These are phyloP conservation scores for Colletotrichum endophyticum DNA, from an alignment of 2,329 filamentous ascomycete genomes.

Conservation along the genomic window DNA sequence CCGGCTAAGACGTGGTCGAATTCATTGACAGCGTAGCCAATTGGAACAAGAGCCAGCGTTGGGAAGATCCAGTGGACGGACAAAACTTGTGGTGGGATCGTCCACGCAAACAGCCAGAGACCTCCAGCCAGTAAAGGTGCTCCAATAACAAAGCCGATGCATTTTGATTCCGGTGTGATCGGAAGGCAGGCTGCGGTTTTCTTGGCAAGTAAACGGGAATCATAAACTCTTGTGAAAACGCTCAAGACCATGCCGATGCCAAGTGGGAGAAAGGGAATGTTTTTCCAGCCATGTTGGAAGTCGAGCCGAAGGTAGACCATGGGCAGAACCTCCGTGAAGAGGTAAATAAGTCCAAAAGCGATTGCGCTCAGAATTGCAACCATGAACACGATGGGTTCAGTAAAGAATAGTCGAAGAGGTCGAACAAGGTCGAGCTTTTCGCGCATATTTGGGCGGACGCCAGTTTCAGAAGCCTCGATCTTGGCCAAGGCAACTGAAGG, in stretches of 20 bases:
- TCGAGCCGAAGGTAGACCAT: neutral
- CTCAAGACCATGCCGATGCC: neutral
- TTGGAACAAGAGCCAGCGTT: slow-evolving; percentile 41
- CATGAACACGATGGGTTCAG: slow-evolving; percentile 4
- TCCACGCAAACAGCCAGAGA: slow-evolving; percentile 51
- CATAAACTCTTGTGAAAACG: neutral
- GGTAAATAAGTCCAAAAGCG: neutral
- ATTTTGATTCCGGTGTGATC: slow-evolving; percentile 18
- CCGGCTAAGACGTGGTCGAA: slow-evolving; percentile 27
- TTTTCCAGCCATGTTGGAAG: neutral
- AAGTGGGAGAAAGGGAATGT: neutral
- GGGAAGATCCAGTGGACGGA: slow-evolving; percentile 41
- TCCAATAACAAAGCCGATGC: slow-evolving; percentile 42
- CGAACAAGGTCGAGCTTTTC: slow-evolving; percentile 4
- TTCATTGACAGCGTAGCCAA: slow-evolving; percentile 53
- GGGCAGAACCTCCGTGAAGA: neutral
- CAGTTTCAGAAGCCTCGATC: neutral
- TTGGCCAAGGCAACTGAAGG: neutral
- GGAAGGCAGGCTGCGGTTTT: neutral
- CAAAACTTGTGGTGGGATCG: slow-evolving; percentile 44
- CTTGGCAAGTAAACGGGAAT: neutral
- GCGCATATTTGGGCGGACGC: neutral
- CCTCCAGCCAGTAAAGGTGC: slow-evolving; percentile 44
- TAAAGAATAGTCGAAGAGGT: neutral
- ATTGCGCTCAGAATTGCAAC: neutral